These are phyloP conservation scores for Jamesozyma spencerorum DNA, from an alignment of 805 yeast species.

Conservation along the genomic window DNA sequence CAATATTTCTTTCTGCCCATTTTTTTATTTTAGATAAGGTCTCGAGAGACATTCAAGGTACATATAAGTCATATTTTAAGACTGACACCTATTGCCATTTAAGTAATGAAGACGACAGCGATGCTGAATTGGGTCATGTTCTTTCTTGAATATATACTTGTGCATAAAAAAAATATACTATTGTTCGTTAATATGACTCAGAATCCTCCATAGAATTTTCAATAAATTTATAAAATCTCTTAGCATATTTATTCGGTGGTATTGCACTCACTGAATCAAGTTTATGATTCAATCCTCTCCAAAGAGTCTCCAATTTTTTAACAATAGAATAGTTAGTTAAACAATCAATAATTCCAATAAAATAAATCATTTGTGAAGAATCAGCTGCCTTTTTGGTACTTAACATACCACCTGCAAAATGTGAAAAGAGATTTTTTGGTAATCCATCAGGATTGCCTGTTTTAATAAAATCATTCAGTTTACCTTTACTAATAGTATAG, in stretches of 20 bases:
- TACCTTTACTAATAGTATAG: background rate
- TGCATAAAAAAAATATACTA: no score
- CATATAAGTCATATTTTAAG: no score
- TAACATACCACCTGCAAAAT: slow-evolving; percentile 73
- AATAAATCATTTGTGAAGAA: slow-evolving; percentile 64
- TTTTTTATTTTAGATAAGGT: no score
- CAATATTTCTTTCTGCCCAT: no score
- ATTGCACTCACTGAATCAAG: slow-evolving; percentile 72
- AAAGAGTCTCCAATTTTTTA: slow-evolving; percentile 56
- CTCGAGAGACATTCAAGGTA: no score
- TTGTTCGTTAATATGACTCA: no score
- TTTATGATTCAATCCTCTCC: slow-evolving; percentile 64
- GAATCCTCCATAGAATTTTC: slow-evolving; percentile 22
- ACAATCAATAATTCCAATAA: slow-evolving; percentile 89
- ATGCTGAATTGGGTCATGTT: no score
- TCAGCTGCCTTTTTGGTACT: slow-evolving; percentile 46
- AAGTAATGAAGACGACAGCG: no score
- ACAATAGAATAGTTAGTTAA: slow-evolving; percentile 66
- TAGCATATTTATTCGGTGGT: slow-evolving; percentile 85
- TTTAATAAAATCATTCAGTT: slow-evolving; percentile 6
- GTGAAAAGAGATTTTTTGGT: slow-evolving; percentile 38
- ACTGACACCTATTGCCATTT: no score
- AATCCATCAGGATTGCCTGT: background rate
- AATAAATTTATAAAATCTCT: slow-evolving; percentile 70
- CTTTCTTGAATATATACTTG: no score